phyloP scores from a whole-genome alignment of 352 stramenopile species.

The Phytophthora lateralis region DNA sequence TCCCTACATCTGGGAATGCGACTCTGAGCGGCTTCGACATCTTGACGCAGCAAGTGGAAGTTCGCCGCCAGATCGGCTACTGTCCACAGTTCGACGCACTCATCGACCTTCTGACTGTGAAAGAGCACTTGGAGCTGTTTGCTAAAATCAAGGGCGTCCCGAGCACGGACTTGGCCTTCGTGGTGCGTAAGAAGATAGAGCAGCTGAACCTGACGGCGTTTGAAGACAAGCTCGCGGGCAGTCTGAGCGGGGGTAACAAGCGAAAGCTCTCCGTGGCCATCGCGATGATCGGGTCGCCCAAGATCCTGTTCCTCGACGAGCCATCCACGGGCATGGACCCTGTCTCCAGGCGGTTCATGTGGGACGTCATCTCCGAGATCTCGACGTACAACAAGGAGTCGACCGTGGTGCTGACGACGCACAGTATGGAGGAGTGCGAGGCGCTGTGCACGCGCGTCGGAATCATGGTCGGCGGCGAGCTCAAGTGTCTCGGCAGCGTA shows the following conservation, averaged over 20 bases:
- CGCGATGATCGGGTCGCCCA: constrained; percentile 91
- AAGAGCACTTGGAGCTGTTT: constrained; percentile 84
- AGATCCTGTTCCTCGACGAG: constrained; percentile 93
- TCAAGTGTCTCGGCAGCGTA: constrained; percentile 86
- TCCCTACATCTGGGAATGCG: constrained; percentile 25
- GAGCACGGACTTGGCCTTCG: constrained; percentile 20
- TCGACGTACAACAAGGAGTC: constrained; percentile 70
- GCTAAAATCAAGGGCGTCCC: constrained; percentile 84
- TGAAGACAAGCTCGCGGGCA: constrained; percentile 69
- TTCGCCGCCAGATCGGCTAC: constrained; percentile 81
- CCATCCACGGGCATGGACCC: constrained; percentile 95
- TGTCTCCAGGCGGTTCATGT: constrained; percentile 94
- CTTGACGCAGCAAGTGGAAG: constrained; percentile 57
- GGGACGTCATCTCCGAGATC: constrained; percentile 91
- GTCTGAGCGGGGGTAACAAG: constrained; percentile 90
- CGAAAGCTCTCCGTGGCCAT: constrained; percentile 93
- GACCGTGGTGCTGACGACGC: constrained; percentile 93
- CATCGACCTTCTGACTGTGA: constrained; percentile 76
- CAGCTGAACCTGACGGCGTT: constrained; percentile 77
- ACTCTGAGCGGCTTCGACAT: constrained; percentile 63
- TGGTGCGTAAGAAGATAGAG: constrained; percentile 54
- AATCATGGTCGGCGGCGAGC: constrained; percentile 89
- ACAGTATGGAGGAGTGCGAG: constrained; percentile 97
- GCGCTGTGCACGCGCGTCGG: constrained; percentile 92
- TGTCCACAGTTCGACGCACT: constrained; percentile 90